Base-by-base conservation (phyloP, 805 yeast genomes). In the Metschnikowia kunwiensis region DNA sequence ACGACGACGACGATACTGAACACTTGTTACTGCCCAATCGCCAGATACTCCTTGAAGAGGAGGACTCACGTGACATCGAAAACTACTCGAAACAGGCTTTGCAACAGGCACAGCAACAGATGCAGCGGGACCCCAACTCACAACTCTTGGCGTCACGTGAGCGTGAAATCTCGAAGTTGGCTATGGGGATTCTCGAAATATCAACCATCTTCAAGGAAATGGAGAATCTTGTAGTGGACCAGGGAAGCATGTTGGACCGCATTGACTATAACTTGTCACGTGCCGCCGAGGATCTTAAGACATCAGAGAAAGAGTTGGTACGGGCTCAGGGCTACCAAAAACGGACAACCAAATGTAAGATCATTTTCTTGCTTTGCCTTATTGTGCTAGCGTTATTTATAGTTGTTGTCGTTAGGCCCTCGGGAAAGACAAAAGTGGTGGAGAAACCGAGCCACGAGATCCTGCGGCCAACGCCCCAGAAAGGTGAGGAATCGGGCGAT, bases 121-220 rank as follows among this genome's bases (percentile, higher is more conserved):
- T 47, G 25, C 50, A 44, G 22, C 22, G 34, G 27, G 55, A 36
- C 46, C 57, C 43, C 20, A 40, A 51, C 33, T 68, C 55, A 36
- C 58, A 36, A 36, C 53, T 39, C 54, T 58, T 85, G 24, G 74
- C 77, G 37, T 86, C 84, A 49, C 71, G 98, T 36, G 98, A 93
- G 54, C 76, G 80, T 35, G 98, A 91, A 54, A 93, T 93, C 35
- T 83, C 84, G 21, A 84, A 83, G 47, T 73, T 93, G 36, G 97
- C 98, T 4, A 86, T 86, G 68, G 96, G 97, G 34, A 95, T 93
- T 29, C 66, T 91, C 26, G 99, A 93, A 57, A 86, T 93, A 1
- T 84, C 94, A 20, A 86, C 91, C 1, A 91, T 93, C 29, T 93
- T 93, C 67, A 83, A 84, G 56, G 97, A 93, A 54, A 76, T 93